Evolutionary conservation across 768 basidiomycete genomes (phyloP), one percentile per base, ranked within the genome.

Genomic region (Lactarius pseudohatsudake): DNA sequence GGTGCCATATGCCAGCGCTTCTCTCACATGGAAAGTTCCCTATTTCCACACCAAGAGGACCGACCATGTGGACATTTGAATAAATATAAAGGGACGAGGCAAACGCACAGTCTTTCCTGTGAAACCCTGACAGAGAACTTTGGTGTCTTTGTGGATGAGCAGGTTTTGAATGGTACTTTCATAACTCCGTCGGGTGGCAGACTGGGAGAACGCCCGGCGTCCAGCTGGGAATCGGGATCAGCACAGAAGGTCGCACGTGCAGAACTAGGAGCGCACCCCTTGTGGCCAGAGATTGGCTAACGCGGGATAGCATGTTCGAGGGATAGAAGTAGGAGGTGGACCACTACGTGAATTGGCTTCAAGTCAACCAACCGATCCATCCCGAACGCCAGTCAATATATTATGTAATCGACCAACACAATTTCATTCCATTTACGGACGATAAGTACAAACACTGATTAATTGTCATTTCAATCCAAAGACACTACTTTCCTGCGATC

Each of bases 11-110:
- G 87, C 94, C 69, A 98, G 78, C 43, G 97, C 96, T 77, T 98
- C 94, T 74, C 83, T 89, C 68, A 88, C 86, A 82, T 99, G 97
- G 85, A 99, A 99, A 72, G 97, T 98, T 70, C 91, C 97, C 96
- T 92, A 68, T 54, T 59, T 50, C 18, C 45, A 2, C 43, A 64
- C n/a, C 30, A n/a, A 53, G 41, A 56, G 34, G 34, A 3, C 15
- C 36, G 34, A 3, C 15, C 38, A 34, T n/a, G 47, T 47, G 32
- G 22, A 16, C n/a, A 6, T 38, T 5, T 38, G 18, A 15, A 26
- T 67, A 72, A 50, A n/a, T 9, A 45, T n/a, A 28, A 41, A 15
- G 72, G 86, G 71, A 10, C 30, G 55, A 28, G 26, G 30, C 6
- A 34, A 30, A 26, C 32, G 28, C 71, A 93, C 96, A 65, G 94